These are phyloP conservation scores for Botrytis byssoidea DNA, from an alignment of 2,329 filamentous ascomycete genomes.

Conservation along the genomic window DNA sequence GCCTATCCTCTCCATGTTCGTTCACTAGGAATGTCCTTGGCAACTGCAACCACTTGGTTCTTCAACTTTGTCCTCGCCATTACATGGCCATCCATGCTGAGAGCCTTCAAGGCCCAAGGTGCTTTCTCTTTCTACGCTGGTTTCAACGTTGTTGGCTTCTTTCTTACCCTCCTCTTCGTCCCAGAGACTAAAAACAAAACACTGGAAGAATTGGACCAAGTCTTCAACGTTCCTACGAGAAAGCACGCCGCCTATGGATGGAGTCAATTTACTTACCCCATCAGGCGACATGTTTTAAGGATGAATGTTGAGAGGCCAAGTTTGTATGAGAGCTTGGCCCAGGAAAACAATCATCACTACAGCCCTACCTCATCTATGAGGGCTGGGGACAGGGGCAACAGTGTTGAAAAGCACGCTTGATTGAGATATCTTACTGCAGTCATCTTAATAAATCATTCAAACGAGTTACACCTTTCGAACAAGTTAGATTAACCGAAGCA, in stretches of 20 bases:
- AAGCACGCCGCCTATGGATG: slow-evolving; percentile 14
- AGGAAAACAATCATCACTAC: neutral
- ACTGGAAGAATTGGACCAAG: slow-evolving; percentile 37
- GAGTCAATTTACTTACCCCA: slow-evolving; percentile 10
- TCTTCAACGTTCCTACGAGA: slow-evolving; percentile 19
- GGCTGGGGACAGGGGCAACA: neutral
- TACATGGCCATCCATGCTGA: slow-evolving; percentile 38
- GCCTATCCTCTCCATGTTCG: slow-evolving; percentile 62
- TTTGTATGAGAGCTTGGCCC: neutral
- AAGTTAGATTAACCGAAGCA: neutral
- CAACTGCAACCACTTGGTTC: slow-evolving; percentile 58
- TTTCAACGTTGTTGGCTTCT: slow-evolving; percentile 53
- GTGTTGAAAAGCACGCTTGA: neutral
- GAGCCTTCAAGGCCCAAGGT: slow-evolving; percentile 38
- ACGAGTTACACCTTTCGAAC: neutral
- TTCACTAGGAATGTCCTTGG: slow-evolving; percentile 60
- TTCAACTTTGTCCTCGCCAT: slow-evolving; percentile 60
- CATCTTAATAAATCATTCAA: neutral
- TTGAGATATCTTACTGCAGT: neutral
- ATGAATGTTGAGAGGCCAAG: slow-evolving; percentile 6
- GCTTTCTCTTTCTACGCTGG: slow-evolving; percentile 54
- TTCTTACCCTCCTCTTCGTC: slow-evolving; percentile 55
- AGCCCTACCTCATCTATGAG: neutral
- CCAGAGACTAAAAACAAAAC: slow-evolving; percentile 56
- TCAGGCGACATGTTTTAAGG: slow-evolving; percentile 11